These are phyloP conservation scores for Phytophthora crassamura DNA, from an alignment of 352 stramenopile genomes.

Conservation along the genomic window DNA sequence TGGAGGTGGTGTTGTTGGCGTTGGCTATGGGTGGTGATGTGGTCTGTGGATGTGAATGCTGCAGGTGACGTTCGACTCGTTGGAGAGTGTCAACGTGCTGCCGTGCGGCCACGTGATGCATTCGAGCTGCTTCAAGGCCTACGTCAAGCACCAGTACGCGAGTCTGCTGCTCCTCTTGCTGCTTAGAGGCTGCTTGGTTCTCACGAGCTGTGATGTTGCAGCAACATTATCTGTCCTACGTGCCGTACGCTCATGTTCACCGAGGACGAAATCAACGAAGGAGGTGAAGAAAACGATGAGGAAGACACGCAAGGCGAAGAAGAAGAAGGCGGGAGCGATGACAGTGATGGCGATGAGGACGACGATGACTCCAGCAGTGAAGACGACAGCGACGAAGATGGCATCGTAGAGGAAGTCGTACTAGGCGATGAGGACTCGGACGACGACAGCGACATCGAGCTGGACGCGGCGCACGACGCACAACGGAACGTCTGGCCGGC, in stretches of 20 bases:
- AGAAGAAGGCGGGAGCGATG: conserved; percentile 14
- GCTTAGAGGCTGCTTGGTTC: not conserved
- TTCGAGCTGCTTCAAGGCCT: conserved; percentile 65
- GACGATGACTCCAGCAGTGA: conserved; percentile 28
- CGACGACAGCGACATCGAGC: conserved; percentile 25
- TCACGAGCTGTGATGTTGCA: conserved; percentile 28
- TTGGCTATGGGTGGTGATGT: conserved; percentile 1
- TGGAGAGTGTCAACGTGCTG: conserved; percentile 74
- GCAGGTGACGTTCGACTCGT: conserved; percentile 78
- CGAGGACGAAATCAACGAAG: conserved; percentile 27
- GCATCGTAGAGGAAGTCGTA: conserved; percentile 15
- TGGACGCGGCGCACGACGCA: conserved; percentile 31
- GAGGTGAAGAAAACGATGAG: conserved; percentile 19
- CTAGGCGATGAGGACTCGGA: conserved; percentile 26
- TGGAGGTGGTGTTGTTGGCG: not conserved
- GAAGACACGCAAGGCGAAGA: conserved; percentile 21
- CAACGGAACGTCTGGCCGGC: conserved; percentile 34
- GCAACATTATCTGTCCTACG: conserved; percentile 66
- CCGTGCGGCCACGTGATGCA: conserved; percentile 83
- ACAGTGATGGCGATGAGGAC: conserved; percentile 24
- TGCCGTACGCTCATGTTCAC: conserved; percentile 67
- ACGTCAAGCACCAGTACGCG: conserved; percentile 64
- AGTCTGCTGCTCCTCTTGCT: not conserved
- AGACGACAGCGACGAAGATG: conserved; percentile 24
- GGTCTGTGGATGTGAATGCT: conserved; percentile 2